Percentiles rank a stretch among this genome's conserved stretches.
These are phyloP conservation scores for Ascoidea rubescens DNA, from an alignment of 805 yeast species.

Conservation along the genomic window DNA sequence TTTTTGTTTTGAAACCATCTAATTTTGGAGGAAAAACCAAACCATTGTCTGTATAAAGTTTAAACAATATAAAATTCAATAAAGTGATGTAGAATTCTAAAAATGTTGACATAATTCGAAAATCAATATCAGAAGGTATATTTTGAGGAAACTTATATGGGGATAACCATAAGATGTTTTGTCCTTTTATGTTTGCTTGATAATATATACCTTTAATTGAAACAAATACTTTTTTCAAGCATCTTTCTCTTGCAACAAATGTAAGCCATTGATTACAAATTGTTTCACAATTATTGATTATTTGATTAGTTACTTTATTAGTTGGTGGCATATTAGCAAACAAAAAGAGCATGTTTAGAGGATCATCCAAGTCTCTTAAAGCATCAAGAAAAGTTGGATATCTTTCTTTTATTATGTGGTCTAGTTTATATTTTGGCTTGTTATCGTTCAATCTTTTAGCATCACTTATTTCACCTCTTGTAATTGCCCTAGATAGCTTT, in stretches of 20 bases:
- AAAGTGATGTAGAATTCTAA: conserved; percentile 91
- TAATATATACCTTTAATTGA: conserved; percentile 96
- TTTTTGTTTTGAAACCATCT: conserved; percentile 44
- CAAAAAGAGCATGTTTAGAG: conserved; percentile 84
- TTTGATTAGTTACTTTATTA: conserved; percentile 59
- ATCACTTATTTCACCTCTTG: conserved; percentile 80
- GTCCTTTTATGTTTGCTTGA: conserved; percentile 81
- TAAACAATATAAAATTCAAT: conserved; percentile 74
- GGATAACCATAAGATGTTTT: conserved; percentile 88
- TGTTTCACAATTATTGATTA: conserved; percentile 78
- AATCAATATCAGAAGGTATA: conserved; percentile 88
- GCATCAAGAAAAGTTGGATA: conserved; percentile 93
- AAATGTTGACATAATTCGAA: conserved; percentile 92
- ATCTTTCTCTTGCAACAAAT: conserved; percentile 72
- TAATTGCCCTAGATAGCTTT: conserved; percentile 78
- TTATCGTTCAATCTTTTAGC: conserved; percentile 78
- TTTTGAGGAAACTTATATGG: conserved; percentile 96
- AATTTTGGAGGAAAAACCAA: conserved; percentile 86
- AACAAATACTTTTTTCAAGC: conserved; percentile 80
- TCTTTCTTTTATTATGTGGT: conserved; percentile 85
- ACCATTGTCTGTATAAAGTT: conserved; percentile 73
- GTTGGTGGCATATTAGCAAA: conserved; percentile 95
- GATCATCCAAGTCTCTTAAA: conserved; percentile 86
- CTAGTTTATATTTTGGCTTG: conserved; percentile 67
- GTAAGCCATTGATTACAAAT: conserved; percentile 95